Conservation (phyloP, 1,284 basidiomycete genomes). For the Porodaedalea pini region DNA sequence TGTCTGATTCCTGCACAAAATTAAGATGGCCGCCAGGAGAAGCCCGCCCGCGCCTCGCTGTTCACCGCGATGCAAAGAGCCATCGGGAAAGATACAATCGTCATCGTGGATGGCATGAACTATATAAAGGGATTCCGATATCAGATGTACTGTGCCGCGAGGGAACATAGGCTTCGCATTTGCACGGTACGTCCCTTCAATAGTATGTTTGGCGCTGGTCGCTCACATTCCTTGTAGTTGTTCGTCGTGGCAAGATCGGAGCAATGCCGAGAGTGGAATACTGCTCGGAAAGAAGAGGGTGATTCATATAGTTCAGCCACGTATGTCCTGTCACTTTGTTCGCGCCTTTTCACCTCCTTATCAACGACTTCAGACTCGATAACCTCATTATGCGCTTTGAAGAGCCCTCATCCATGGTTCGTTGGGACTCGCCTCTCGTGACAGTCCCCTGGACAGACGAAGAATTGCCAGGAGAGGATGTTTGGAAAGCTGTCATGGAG, state of each 20-base stretch:
- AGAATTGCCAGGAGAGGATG: constrained; percentile 63
- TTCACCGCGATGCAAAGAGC: constrained; percentile 82
- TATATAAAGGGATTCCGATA: constrained; percentile 98
- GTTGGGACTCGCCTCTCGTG: constrained; percentile 96
- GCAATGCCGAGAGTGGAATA: constrained; percentile 77
- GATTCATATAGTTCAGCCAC: constrained; percentile 66
- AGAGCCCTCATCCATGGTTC: constrained; percentile 94
- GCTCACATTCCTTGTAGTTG: constrained; percentile 44
- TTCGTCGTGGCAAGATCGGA: constrained; percentile 79
- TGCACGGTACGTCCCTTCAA: constrained; percentile 68
- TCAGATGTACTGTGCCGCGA: constrained; percentile 94
- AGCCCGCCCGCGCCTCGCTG: constrained; percentile 83
- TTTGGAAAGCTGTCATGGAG: constrained; percentile 81
- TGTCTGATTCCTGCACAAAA: constrained; percentile 14
- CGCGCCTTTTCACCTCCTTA: neutral
- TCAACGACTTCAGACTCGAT: constrained; percentile 60
- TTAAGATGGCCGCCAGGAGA: constrained; percentile 80
- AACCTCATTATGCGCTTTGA: constrained; percentile 89
- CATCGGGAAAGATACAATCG: constrained; percentile 69
- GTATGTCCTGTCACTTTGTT: constrained; percentile 42
- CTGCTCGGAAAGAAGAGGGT: constrained; percentile 41
- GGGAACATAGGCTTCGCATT: constrained; percentile 82
- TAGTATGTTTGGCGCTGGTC: neutral
- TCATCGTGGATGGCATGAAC: constrained; percentile 89
- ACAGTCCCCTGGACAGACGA: constrained; percentile 76